A percentile compares a stretch with the other conserved stretches of the same genome.
Conservation (phyloP, 768 basidiomycete genomes). For the Hygrophoropsis aurantiaca region DNA sequence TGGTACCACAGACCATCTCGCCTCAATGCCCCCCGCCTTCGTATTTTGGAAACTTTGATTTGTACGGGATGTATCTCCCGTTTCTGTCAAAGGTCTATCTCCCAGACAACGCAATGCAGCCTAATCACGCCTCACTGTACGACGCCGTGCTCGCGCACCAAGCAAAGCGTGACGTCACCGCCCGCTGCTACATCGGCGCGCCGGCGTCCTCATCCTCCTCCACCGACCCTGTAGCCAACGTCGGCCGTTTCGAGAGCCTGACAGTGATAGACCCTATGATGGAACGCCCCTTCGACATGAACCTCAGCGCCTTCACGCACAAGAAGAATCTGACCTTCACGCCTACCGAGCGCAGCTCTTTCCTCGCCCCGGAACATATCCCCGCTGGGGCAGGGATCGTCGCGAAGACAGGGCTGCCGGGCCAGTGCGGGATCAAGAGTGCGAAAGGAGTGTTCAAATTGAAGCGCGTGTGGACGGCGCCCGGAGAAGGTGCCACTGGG, state of each 20-base stretch:
- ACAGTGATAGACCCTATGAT: constrained; percentile 34
- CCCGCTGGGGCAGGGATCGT: constrained; percentile 26
- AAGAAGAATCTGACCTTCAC: constrained; percentile 27
- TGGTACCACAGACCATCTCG: constrained; percentile 7
- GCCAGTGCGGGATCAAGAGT: constrained; percentile 31
- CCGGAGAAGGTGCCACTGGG: neutral
- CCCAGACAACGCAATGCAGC: constrained; percentile 23
- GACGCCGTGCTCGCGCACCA: constrained; percentile 37
- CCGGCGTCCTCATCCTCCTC: constrained; percentile 3
- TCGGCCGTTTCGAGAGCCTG: constrained; percentile 24
- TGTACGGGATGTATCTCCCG: constrained; percentile 39
- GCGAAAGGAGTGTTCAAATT: constrained; percentile 36
- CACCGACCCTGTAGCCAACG: constrained; percentile 7
- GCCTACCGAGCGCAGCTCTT: constrained; percentile 21
- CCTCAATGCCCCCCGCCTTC: constrained; percentile 5
- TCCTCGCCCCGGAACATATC: constrained; percentile 21
- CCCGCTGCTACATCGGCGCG: constrained; percentile 25
- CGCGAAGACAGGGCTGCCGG: constrained; percentile 21
- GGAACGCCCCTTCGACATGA: constrained; percentile 33
- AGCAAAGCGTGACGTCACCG: constrained; percentile 37
- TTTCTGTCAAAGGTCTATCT: constrained; percentile 33
- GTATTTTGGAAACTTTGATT: constrained; percentile 37
- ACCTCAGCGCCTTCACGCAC: constrained; percentile 21
- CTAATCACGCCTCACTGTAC: constrained; percentile 31
- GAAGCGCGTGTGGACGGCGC: constrained; percentile 29